A percentile compares a stretch with the other conserved stretches of the same genome.
These are phyloP conservation scores for Cicer yamashitae DNA, from an alignment of 306 rosid genomes.

Conservation along the genomic window DNA sequence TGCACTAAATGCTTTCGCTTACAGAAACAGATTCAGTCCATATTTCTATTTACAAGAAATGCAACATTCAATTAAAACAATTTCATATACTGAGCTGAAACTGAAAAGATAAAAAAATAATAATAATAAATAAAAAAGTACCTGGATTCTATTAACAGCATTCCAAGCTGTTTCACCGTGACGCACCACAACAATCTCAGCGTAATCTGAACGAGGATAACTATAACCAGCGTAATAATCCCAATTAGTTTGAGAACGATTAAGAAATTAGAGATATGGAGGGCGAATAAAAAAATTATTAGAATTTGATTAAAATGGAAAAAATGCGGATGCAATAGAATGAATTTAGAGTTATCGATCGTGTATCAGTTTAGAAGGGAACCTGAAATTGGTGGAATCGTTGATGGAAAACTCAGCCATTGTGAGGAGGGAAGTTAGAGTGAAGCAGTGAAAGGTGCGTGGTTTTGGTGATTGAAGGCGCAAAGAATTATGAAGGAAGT, in stretches of 20 bases:
- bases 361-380: slow-evolving; percentile 9
- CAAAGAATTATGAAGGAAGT: neutral
- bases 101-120: slow-evolving; percentile 27
- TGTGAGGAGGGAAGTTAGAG: slow-evolving; percentile 25
- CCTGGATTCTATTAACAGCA: slow-evolving; percentile 78
- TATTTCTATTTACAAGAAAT: neutral
- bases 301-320: neutral
- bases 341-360: neutral
- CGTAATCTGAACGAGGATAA: slow-evolving; percentile 51
- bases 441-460: neutral
- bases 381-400: slow-evolving; percentile 62
- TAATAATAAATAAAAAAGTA: slow-evolving; percentile 6
- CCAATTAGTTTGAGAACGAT: slow-evolving; percentile 37
- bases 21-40: neutral
- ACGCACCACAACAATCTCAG: slow-evolving; percentile 86
- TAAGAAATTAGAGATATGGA: slow-evolving; percentile 4
- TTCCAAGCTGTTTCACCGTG: slow-evolving; percentile 98
- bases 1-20: neutral
- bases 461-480: neutral
- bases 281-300: neutral
- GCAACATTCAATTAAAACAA: neutral
- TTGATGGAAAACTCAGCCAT: slow-evolving; percentile 48
- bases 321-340: neutral
- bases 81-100: neutral
- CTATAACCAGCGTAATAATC: slow-evolving; percentile 42